A percentile compares a stretch with the other conserved stretches of the same genome.
Conservation (phyloP, 2,329 filamentous ascomycete species). For the Trichoderma guizhouense region DNA sequence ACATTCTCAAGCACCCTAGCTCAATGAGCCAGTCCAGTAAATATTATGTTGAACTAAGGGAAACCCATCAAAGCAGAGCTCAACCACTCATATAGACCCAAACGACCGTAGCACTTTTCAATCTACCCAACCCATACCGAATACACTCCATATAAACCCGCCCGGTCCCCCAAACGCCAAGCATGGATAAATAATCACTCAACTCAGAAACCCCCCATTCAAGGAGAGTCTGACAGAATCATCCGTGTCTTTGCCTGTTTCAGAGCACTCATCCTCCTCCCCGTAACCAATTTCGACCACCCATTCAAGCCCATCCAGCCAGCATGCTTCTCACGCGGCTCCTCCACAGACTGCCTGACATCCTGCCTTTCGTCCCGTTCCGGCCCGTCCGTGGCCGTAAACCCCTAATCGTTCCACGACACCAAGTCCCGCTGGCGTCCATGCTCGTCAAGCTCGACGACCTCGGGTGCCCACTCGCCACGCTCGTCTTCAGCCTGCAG, state of each 20-base stretch:
- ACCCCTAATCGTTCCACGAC: slow-evolving; percentile 42
- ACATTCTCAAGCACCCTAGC: background rate
- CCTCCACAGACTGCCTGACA: background rate
- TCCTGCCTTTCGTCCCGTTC: background rate
- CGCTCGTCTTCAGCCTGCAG: slow-evolving; percentile 53
- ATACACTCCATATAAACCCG: background rate
- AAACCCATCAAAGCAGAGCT: background rate
- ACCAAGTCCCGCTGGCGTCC: slow-evolving; percentile 52
- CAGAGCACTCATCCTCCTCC: background rate
- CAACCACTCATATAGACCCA: background rate
- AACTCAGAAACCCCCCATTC: background rate
- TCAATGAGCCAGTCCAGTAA: background rate
- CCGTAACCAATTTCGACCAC: background rate
- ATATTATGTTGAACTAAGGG: background rate
- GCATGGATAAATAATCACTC: background rate
- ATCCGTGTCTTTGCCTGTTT: slow-evolving; percentile 1
- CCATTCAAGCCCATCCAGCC: background rate
- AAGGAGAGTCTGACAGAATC: background rate
- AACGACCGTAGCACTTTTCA: background rate
- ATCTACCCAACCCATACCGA: background rate
- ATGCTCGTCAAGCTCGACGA: slow-evolving; percentile 51
- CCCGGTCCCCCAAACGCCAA: background rate
- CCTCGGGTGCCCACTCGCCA: slow-evolving; percentile 51
- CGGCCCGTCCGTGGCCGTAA: background rate
- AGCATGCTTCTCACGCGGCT: background rate